A percentile compares a stretch with the other conserved stretches of the same genome.
These are phyloP conservation scores for Calonectria hawksworthii DNA, from an alignment of 2,329 filamentous ascomycete genomes.

Conservation along the genomic window DNA sequence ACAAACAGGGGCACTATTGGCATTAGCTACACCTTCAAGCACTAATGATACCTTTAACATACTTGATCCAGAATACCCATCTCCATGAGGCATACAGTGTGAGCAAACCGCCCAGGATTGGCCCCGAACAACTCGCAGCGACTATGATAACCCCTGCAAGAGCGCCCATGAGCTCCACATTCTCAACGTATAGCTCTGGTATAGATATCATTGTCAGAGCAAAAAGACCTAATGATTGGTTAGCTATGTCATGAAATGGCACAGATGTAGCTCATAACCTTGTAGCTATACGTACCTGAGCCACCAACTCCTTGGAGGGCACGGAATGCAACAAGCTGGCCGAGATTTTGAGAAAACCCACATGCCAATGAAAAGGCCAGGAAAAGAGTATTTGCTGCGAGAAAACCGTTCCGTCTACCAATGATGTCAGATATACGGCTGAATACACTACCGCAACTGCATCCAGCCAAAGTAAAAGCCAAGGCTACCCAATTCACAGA, in stretches of 20 bases:
- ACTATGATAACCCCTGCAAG: neutral
- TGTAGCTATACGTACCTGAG: neutral
- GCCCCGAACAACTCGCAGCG: neutral
- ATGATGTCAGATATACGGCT: neutral
- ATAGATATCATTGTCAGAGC: neutral
- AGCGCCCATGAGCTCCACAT: neutral
- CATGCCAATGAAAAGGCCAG: neutral
- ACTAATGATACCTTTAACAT: neutral
- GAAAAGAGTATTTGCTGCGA: neutral
- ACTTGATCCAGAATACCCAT: conserved; percentile 4
- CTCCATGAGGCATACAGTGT: neutral
- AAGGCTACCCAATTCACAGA: neutral
- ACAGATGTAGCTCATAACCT: neutral
- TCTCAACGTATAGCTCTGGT: neutral
- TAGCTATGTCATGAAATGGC: neutral
- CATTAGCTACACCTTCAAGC: neutral
- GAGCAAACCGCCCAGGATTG: neutral
- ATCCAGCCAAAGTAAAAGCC: neutral
- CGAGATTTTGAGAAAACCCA: neutral
- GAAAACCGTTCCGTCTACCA: neutral
- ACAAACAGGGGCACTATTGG: neutral
- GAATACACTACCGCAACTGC: neutral
- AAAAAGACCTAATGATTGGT: neutral
- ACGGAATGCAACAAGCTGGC: neutral
- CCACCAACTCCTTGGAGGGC: neutral